Conservation (phyloP, 176 grass and related monocot genomes). For the Ampelocalamus luodianensis region DNA sequence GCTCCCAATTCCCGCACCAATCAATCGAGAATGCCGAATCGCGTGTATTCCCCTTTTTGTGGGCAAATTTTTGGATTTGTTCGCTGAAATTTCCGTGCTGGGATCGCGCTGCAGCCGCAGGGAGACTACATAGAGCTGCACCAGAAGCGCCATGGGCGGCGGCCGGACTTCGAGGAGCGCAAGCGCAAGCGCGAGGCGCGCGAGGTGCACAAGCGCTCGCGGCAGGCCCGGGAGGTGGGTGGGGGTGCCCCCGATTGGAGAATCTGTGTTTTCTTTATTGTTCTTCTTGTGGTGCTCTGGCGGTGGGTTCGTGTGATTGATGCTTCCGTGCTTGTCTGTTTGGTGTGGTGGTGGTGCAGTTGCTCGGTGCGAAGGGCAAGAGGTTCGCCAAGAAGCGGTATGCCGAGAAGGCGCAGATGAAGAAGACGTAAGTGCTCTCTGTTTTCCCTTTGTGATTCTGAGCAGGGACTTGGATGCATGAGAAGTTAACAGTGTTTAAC, state of each 20-base stretch:
- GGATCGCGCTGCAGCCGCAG: conserved; percentile 71
- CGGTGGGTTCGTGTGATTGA: background rate
- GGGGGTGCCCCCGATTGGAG: background rate
- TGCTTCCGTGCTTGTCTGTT: background rate
- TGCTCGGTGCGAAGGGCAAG: conserved; percentile 69
- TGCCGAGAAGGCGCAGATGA: conserved; percentile 74
- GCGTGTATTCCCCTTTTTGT: background rate
- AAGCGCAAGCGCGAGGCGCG: conserved; percentile 89
- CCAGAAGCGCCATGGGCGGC: conserved; percentile 88
- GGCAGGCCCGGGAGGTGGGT: conserved; percentile 55
- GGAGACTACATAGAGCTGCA: conserved; percentile 85
- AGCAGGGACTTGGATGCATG: background rate
- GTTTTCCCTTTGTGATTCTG: background rate
- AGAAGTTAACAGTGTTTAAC: background rate
- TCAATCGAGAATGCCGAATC: background rate
- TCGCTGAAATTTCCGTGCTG: conserved; percentile 24
- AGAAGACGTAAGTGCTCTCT: conserved; percentile 67
- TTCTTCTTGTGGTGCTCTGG: background rate
- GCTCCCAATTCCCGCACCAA: background rate
- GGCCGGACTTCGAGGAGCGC: conserved; percentile 68
- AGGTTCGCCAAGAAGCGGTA: conserved; percentile 78
- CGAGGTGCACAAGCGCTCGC: conserved; percentile 65
- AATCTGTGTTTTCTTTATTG: background rate
- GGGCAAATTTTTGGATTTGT: background rate
- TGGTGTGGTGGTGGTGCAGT: conserved; percentile 20